Evolutionary conservation across 768 basidiomycete species (phyloP).

Genomic region (Trametes sanguinea): DNA sequence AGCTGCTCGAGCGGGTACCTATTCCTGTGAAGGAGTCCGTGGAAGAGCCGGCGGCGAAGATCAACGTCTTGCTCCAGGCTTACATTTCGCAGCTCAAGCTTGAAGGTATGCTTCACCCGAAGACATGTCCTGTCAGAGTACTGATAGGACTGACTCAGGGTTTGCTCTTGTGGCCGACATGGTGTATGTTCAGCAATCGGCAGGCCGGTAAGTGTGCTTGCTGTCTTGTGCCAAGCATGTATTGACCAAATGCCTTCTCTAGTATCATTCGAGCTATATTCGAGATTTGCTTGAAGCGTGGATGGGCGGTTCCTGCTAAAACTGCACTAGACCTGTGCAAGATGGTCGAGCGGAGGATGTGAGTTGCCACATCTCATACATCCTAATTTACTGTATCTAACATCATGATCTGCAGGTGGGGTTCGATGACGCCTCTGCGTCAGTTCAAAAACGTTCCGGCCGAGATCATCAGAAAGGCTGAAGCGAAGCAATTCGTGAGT

Average conservation of each 20-base stretch:
- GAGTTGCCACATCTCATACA: slow-evolving; percentile 26
- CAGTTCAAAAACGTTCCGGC: slow-evolving; percentile 92
- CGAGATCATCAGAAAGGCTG: slow-evolving; percentile 87
- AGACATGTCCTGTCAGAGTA: too few species aligned
- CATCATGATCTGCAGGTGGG: slow-evolving; percentile 79
- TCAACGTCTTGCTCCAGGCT: slow-evolving; percentile 93
- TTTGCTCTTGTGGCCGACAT: slow-evolving; percentile 88
- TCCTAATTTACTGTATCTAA: too few species aligned
- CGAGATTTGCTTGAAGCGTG: slow-evolving; percentile 95
- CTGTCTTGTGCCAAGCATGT: neutral
- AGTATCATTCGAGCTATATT: slow-evolving; percentile 95
- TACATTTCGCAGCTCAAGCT: slow-evolving; percentile 94
- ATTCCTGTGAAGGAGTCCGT: slow-evolving; percentile 97
- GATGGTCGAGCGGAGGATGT: slow-evolving; percentile 91
- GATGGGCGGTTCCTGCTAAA: slow-evolving; percentile 95
- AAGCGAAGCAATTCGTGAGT: slow-evolving; percentile 95
- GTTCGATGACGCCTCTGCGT: slow-evolving; percentile 94
- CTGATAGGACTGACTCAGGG: slow-evolving; percentile 39
- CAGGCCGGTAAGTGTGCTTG: slow-evolving; percentile 67
- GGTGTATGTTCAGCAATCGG: slow-evolving; percentile 97
- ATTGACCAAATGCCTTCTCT: slow-evolving; percentile 4
- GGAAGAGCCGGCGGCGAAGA: slow-evolving; percentile 95
- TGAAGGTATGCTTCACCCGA: slow-evolving; percentile 56
- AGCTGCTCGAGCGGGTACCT: slow-evolving; percentile 90
- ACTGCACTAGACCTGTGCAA: slow-evolving; percentile 93